Evolutionary conservation across 768 basidiomycete species (phyloP).

Genomic region (Mycena sanguinolenta): DNA sequence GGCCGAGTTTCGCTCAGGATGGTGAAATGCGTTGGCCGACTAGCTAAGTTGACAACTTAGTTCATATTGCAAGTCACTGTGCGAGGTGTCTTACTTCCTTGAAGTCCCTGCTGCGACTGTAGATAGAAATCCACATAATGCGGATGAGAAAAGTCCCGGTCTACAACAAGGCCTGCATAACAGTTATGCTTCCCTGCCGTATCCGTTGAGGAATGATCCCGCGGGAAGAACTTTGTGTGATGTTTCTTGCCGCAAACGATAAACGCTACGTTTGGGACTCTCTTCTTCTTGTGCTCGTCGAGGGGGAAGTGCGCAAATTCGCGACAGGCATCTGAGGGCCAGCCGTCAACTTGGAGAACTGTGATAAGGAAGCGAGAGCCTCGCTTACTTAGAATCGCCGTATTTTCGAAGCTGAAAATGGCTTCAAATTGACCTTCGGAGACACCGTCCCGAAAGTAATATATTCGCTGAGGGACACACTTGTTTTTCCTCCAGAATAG

Average conservation of each 20-base stretch:
- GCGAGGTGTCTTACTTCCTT: constrained; percentile 56
- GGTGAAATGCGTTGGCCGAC: constrained; percentile 70
- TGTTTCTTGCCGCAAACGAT: constrained; percentile 6
- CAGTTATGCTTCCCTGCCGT: neutral
- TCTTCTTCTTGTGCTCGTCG: too few species aligned
- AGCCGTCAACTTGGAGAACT: neutral
- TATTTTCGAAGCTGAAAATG: constrained; percentile 26
- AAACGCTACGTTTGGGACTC: neutral
- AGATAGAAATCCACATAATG: constrained; percentile 74
- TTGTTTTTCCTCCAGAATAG: neutral
- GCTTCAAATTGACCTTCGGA: constrained; percentile 49
- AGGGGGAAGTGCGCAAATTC: neutral
- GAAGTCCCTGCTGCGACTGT: constrained; percentile 66
- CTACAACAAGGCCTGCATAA: neutral
- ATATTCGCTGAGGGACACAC: neutral
- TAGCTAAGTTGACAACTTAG: constrained; percentile 51
- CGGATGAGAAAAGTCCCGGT: constrained; percentile 51
- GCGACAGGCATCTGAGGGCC: neutral
- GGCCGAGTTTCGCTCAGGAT: constrained; percentile 55
- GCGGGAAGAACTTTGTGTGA: constrained; percentile 12
- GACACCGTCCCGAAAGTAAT: constrained; percentile 49
- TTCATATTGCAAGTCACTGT: neutral
- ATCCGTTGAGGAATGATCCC: neutral
- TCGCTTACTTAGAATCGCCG: neutral
- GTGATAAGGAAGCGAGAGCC: too few species aligned